Evolutionary conservation across 768 basidiomycete genomes (phyloP), one percentile per base, ranked within the genome.

Genomic region (Amyloporia xantha): DNA sequence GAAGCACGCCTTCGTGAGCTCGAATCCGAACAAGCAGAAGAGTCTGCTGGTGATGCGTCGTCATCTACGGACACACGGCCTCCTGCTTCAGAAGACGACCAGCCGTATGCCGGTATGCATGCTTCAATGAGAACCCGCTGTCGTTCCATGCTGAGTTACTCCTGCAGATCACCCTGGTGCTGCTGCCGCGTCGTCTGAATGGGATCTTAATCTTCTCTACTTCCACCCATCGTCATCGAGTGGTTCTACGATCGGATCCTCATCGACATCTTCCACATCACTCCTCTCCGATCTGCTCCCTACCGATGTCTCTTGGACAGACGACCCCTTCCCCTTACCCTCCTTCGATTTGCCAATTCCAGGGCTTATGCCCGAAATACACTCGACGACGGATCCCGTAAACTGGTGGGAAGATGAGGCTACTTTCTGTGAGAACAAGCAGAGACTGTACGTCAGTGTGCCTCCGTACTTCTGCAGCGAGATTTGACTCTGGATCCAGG

Each of bases 1-100:
- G 79, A 83, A 60, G 68, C 70, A 19, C 70, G 76, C 37, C 62
- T 82, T 21, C 73, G 72, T 5, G 73, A 81, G 58, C 69, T 83
- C 7, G 79, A 82, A 57, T 62, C 69, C 21, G 64, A 68, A 46
- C 59, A 59, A 25, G 52, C 58, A 15, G 17, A 20, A 15, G 30
- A n/a, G 2, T 42, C 41, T 15, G 19, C 26, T 23, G 30, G 27
- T 25, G 13, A 23, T 10, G 28, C 41, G 12, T 25, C 25, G 4
- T 49, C 48, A 23, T 24, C 47, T 33, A 15, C 30, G 30, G 9
- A 7, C 30, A 33, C 30, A 33, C 30, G 7, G 9, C 9, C 30
- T 15, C 30, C 30, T 15, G 30, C 9, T 33, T 15, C 30, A 33
- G 15, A 33, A 15, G 30, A 33, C 30, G 30, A 33, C 15, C 30